phyloP scores from a whole-genome alignment of 2,329 filamentous ascomycete genomes.

The Fusarium buxicola region DNA sequence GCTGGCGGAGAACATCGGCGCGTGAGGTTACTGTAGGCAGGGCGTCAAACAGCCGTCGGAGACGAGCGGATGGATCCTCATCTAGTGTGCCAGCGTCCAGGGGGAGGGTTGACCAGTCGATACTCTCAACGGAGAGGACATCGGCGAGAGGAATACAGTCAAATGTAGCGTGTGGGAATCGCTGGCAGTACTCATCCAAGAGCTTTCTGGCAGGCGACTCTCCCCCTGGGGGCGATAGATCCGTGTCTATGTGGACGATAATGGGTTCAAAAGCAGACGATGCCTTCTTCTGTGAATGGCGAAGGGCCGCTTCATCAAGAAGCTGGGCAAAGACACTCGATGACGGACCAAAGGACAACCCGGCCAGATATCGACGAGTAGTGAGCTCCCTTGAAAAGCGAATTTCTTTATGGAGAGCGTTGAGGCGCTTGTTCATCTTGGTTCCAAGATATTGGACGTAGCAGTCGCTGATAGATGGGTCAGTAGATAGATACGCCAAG shows the following conservation, averaged over 20 bases:
- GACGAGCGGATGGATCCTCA: conserved; percentile 52
- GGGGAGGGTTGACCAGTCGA: conserved; percentile 66
- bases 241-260: conserved; percentile 66
- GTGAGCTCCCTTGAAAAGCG: conserved; percentile 50
- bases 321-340: conserved; percentile 83
- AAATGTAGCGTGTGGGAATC: conserved; percentile 76
- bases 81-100: conserved; percentile 25
- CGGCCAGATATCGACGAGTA: conserved; percentile 71
- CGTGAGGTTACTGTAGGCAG: conserved; percentile 81
- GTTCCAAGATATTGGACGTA: conserved; percentile 81
- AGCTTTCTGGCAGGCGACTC: conserved; percentile 56
- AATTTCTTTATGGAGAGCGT: conserved; percentile 62
- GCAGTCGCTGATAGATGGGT: conserved; percentile 62
- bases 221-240: conserved; percentile 45
- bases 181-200: conserved; percentile 63
- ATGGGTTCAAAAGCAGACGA: conserved; percentile 75
- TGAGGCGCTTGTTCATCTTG: conserved; percentile 82
- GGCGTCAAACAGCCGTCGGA: conserved; percentile 67
- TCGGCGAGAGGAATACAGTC: conserved; percentile 71
- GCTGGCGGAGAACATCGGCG: conserved; percentile 76
- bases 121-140: conserved; percentile 63
- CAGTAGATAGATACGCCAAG: conserved; percentile 6
- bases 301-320: conserved; percentile 75
- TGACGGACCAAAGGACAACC: conserved; percentile 85
- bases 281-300: conserved; percentile 72